These are phyloP conservation scores for Pisolithus albus DNA, from an alignment of 768 basidiomycete genomes.

Conservation along the genomic window DNA sequence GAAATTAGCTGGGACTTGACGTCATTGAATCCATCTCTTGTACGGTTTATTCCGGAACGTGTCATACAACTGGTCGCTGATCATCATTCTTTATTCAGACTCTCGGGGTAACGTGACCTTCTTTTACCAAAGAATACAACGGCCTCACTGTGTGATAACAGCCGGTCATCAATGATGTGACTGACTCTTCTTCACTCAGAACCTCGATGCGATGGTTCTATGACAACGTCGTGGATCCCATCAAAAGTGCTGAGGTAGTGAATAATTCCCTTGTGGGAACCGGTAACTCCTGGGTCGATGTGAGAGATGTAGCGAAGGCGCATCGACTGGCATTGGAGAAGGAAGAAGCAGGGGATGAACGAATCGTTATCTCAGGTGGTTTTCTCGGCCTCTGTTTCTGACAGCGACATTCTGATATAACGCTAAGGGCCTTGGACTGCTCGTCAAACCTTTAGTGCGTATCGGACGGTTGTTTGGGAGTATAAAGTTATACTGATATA, in stretches of 20 bases:
- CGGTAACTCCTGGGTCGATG: constrained; percentile 39
- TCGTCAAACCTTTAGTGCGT: constrained; percentile 26
- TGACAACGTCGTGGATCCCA: constrained; percentile 22
- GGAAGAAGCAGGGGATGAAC: constrained; percentile 46
- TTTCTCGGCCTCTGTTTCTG: not conserved
- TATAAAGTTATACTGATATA: not conserved
- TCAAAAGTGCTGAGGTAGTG: constrained; percentile 14
- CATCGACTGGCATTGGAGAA: constrained; percentile 48
- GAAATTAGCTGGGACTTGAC: constrained; percentile 34
- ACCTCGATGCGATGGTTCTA: constrained; percentile 32
- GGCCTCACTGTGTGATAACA: constrained; percentile 6
- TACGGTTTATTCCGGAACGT: constrained; percentile 9
- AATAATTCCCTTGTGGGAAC: constrained; percentile 19
- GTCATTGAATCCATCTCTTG: constrained; percentile 34
- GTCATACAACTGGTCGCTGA: not conserved
- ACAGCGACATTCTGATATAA: not conserved
- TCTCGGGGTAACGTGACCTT: constrained; percentile 19
- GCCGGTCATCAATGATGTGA: constrained; percentile 39
- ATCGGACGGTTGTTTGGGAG: not conserved
- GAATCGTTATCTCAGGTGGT: constrained; percentile 43
- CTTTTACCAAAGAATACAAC: not conserved
- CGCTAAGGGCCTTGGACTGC: constrained; percentile 21
- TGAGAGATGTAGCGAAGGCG: constrained; percentile 48
- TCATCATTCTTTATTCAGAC: constrained; percentile 10
- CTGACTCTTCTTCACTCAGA: constrained; percentile 30